Conservation (phyloP, 192 early-diverging fungal species). For the Bifiguratus adelaidae region DNA sequence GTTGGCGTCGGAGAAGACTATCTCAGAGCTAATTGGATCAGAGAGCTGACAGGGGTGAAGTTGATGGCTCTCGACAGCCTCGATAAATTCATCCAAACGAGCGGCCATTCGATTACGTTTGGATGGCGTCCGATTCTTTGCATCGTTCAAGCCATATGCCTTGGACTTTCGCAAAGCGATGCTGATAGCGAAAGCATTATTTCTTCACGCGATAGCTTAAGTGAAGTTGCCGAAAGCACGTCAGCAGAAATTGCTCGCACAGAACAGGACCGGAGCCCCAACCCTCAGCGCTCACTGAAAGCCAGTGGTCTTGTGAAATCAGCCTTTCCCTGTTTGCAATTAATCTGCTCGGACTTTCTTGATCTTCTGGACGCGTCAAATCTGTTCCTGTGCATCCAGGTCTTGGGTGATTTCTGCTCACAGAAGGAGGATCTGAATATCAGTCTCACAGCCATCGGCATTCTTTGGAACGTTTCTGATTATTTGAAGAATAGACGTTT, state of each 20-base stretch:
- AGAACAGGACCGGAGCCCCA: too few relatives aligned
- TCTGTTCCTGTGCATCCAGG: slow-evolving; percentile 72
- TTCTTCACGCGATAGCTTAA: too few relatives aligned
- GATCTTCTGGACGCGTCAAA: slow-evolving; percentile 62
- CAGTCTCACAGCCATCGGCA: slow-evolving; percentile 79
- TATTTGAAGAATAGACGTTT: slow-evolving; percentile 63
- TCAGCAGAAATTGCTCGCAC: too few relatives aligned
- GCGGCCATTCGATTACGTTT: slow-evolving; percentile 73
- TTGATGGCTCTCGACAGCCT: slow-evolving; percentile 81
- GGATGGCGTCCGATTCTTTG: slow-evolving; percentile 91
- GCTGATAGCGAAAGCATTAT: too few relatives aligned
- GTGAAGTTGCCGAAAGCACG: too few relatives aligned
- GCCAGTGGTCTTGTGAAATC: slow-evolving; percentile 48
- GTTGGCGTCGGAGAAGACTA: background rate
- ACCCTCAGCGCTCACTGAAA: too few relatives aligned
- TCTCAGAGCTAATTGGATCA: background rate
- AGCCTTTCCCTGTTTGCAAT: slow-evolving; percentile 86
- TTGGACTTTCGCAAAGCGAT: background rate
- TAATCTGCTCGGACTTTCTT: slow-evolving; percentile 94
- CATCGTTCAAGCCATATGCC: slow-evolving; percentile 53
- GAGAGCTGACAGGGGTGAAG: slow-evolving; percentile 49
- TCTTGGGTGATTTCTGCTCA: slow-evolving; percentile 67
- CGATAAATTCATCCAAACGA: slow-evolving; percentile 81
- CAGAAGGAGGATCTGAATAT: slow-evolving; percentile 92
- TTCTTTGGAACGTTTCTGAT: slow-evolving; percentile 90